Percentiles rank a stretch among this genome's conserved stretches.
Conservation (phyloP, 1,284 basidiomycete species). For the Ustilago loliicola region DNA sequence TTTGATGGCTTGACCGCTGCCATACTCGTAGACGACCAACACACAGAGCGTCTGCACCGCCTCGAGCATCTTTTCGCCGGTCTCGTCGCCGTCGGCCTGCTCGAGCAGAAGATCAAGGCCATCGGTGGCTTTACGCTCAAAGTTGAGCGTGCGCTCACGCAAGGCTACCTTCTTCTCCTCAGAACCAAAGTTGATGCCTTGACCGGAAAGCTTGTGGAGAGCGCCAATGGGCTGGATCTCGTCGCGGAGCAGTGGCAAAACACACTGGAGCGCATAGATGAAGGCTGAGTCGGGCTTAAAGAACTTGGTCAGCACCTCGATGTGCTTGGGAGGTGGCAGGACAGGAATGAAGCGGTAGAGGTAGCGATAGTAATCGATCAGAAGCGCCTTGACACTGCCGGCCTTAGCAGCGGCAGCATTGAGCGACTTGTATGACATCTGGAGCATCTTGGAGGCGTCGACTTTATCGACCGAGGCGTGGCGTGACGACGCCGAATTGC, state of each 20-base stretch:
- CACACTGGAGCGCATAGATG: conserved; percentile 58
- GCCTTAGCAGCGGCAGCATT: conserved; percentile 38
- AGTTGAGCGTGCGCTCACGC: conserved; percentile 44
- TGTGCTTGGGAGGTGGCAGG: conserved; percentile 49
- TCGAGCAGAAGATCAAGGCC: conserved; percentile 60
- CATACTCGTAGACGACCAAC: conserved; percentile 63
- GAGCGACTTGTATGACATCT: conserved; percentile 24
- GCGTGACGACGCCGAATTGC: conserved; percentile 26
- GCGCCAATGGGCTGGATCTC: conserved; percentile 55
- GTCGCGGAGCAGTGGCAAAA: conserved; percentile 57
- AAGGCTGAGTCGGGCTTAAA: conserved; percentile 57
- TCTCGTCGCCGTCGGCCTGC: conserved; percentile 42
- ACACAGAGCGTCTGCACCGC: conserved; percentile 62
- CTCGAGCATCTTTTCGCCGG: conserved; percentile 53
- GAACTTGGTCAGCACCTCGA: conserved; percentile 44
- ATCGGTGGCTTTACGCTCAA: conserved; percentile 57
- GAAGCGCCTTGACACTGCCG: conserved; percentile 40
- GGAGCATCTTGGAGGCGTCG: conserved; percentile 26
- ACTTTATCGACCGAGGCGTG: conserved; percentile 22
- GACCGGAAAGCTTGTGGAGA: conserved; percentile 43
- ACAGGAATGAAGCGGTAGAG: conserved; percentile 66
- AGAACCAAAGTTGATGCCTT: conserved; percentile 58
- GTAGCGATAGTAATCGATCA: conserved; percentile 62
- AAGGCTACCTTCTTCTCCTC: conserved; percentile 53
- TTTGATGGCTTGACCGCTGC: conserved; percentile 63